Base-by-base conservation (phyloP, 371 early-diverging fungal genomes). In the Funneliformis caledonium region DNA sequence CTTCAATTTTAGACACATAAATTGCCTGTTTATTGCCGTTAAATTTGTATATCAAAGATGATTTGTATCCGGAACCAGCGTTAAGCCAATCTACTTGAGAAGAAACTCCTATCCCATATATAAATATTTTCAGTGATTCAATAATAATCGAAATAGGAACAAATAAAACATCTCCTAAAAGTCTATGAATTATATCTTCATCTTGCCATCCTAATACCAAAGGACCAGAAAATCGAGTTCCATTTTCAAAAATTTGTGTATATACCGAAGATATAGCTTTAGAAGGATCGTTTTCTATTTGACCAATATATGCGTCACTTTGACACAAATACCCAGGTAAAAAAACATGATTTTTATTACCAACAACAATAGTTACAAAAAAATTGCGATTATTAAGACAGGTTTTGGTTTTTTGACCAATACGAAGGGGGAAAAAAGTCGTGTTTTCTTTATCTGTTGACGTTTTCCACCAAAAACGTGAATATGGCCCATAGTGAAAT, bases 361-460 rank as follows among this genome's bases (percentile, higher is more conserved):
- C 69, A 45, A 69, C 45, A 42, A 69, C 69, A 43, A 69, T 69
- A n/a, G 47, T 69, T 43, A 69, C 19, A 69, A 45, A 43, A 45
- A 69, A 69, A n/a, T 69, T 45, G 22, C 6, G 4, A 45, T 45
- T 19, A 68, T 68, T 37, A 68, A 68, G 68, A 67, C 22, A 14
- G 4, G 37, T 37, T 33, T 37, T 33, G 0, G 33, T 67, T 26
- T 61, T 61, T 61, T 61, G 14, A 4, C 8, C 22, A 19, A 61
- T 26, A 22, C 14, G 61, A 19, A 61, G 4, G 0, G n/a, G 61
- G 11, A 61, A 61, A 61, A 22, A 61, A 4, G n/a, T 48, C 8
- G 5, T 8, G 0, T 5, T 48, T 48, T 48, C 8, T 48, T 48
- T 48, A 8, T 48, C 48, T 48, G 8, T 48, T 48, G 48, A 48